Evolutionary conservation across 2,329 filamentous ascomycete genomes (phyloP).

Genomic region (Achaetomium macrosporum): DNA sequence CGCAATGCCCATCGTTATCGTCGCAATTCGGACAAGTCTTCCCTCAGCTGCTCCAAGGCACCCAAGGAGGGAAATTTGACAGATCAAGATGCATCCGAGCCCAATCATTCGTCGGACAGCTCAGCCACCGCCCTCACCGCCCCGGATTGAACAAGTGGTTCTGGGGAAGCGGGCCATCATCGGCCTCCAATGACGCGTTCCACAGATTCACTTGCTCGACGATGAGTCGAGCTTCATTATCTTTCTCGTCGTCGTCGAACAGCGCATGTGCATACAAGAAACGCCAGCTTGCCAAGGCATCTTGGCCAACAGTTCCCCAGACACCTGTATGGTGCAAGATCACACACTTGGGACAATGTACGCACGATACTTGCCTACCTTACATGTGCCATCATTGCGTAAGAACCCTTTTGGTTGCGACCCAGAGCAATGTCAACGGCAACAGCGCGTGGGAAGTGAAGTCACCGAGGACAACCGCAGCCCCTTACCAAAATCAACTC

Average conservation of each 20-base stretch:
- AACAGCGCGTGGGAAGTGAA: conserved; percentile 9
- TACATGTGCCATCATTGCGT: conserved; percentile 4
- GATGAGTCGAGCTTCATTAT: not conserved
- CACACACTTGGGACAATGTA: not conserved
- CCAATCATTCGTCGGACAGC: conserved; percentile 17
- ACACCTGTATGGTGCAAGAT: not conserved
- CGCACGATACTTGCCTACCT: not conserved
- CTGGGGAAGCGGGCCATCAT: not conserved
- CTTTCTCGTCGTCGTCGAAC: not conserved
- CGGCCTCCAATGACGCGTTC: not conserved
- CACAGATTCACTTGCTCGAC: not conserved
- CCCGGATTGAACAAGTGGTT: conserved; percentile 14
- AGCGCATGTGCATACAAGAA: not conserved
- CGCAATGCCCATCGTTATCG: not conserved
- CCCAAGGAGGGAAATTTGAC: not conserved
- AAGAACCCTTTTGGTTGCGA: conserved; percentile 4
- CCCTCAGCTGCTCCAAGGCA: conserved; percentile 2
- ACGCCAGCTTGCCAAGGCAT: no score
- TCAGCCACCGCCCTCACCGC: conserved; percentile 25
- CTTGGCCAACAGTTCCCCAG: not conserved
- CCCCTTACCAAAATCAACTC: not conserved
- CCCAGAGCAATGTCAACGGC: conserved; percentile 1
- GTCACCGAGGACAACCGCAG: not conserved
- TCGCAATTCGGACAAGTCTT: not conserved
- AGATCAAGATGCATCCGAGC: conserved; percentile 9